These are phyloP conservation scores for Aspergillus coremiiformis DNA, from an alignment of 495 filamentous ascomycete species.

Conservation along the genomic window DNA sequence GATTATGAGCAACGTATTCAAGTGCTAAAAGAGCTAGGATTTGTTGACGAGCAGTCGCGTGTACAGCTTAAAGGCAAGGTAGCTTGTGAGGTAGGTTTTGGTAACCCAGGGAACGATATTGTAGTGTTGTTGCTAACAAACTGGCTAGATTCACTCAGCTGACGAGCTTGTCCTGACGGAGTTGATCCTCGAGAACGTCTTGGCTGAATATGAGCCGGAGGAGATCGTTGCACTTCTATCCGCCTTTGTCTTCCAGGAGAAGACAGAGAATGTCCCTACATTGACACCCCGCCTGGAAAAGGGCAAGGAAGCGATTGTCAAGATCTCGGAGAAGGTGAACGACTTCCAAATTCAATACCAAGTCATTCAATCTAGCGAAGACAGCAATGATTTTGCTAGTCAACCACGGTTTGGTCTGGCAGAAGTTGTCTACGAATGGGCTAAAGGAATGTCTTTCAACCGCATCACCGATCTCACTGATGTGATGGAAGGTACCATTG, in stretches of 20 bases:
- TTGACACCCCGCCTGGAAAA: conserved; percentile 76
- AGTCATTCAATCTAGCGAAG: conserved; percentile 81
- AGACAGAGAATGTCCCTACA: conserved; percentile 78
- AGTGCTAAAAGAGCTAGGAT: conserved; percentile 82
- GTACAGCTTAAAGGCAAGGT: conserved; percentile 97
- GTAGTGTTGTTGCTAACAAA: not conserved
- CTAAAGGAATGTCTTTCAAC: conserved; percentile 93
- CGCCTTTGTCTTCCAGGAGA: conserved; percentile 97
- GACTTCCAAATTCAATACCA: conserved; percentile 78
- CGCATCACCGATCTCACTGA: conserved; percentile 96
- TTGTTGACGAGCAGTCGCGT: conserved; percentile 74
- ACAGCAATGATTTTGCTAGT: conserved; percentile 84
- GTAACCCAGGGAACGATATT: not conserved
- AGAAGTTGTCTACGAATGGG: conserved; percentile 99
- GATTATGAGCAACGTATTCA: conserved; percentile 94
- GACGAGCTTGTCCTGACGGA: conserved; percentile 97
- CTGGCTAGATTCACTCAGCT: conserved; percentile 72
- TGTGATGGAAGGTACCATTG: conserved; percentile 94
- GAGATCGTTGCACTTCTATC: conserved; percentile 94
- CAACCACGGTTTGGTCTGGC: conserved; percentile 84
- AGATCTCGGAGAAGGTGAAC: conserved; percentile 86
- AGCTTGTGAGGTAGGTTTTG: conserved; percentile 65
- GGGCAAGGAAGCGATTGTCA: conserved; percentile 78
- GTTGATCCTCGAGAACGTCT: conserved; percentile 89
- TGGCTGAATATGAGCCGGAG: conserved; percentile 90